Evolutionary conservation across 345 rosid genomes (phyloP).

Genomic region (Diplotaxis tenuifolia): DNA sequence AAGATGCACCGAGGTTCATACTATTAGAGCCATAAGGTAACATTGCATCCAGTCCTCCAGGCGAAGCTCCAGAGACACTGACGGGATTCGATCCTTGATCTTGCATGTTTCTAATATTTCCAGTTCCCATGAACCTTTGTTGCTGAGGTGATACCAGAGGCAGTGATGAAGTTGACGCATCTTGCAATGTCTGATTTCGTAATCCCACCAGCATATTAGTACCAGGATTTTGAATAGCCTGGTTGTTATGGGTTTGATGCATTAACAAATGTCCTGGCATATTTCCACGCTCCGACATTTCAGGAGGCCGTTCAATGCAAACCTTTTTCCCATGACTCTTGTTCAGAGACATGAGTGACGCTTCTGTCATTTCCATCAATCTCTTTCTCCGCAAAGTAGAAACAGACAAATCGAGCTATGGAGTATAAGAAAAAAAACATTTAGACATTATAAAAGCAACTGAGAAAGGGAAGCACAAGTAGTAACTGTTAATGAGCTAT

Average conservation of each 20-base stretch:
- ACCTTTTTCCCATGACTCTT: slow-evolving; percentile 75
- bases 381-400: slow-evolving; percentile 68
- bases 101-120: slow-evolving; percentile 57
- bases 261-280: slow-evolving; percentile 53
- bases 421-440: slow-evolving; percentile 25
- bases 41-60: slow-evolving; percentile 67
- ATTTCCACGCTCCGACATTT: slow-evolving; percentile 57
- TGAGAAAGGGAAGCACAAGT: slow-evolving; percentile 20
- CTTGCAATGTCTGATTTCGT: slow-evolving; percentile 56
- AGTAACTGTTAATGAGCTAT: not conserved
- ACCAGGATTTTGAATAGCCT: slow-evolving; percentile 56
- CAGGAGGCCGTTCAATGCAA: slow-evolving; percentile 58
- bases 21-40: slow-evolving; percentile 52
- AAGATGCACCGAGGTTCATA: slow-evolving; percentile 49
- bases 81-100: slow-evolving; percentile 60
- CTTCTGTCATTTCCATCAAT: slow-evolving; percentile 63
- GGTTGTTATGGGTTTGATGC: slow-evolving; percentile 60
- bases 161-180: slow-evolving; percentile 51
- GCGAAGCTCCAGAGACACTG: slow-evolving; percentile 51
- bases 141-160: slow-evolving; percentile 54
- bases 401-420: slow-evolving; percentile 72
- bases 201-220: slow-evolving; percentile 45
- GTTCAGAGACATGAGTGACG: slow-evolving; percentile 53
- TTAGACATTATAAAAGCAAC: slow-evolving; percentile 22
- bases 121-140: slow-evolving; percentile 56